phyloP scores from a whole-genome alignment of 2,329 filamentous ascomycete genomes.

The Fulvia fulva region DNA sequence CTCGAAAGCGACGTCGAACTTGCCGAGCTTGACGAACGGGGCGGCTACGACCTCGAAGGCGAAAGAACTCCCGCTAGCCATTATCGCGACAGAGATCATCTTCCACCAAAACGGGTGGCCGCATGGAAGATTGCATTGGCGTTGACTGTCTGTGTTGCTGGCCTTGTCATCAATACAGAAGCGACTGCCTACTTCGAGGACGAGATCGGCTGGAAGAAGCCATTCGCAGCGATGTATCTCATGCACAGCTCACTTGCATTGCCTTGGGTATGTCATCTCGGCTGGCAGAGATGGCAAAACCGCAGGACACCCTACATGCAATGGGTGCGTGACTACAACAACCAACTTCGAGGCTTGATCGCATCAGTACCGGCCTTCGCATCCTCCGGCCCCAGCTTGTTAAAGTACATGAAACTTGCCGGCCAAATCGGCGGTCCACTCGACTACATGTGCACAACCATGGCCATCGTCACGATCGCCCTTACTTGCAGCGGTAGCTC shows the following conservation, averaged over 20 bases:
- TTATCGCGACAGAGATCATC: slow-evolving; percentile 13
- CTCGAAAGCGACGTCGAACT: slow-evolving; percentile 20
- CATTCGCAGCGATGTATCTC: slow-evolving; percentile 32
- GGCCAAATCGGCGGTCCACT: slow-evolving; percentile 28
- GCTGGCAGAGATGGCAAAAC: slow-evolving; percentile 24
- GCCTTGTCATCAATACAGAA: slow-evolving; percentile 33
- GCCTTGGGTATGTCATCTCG: slow-evolving; percentile 31
- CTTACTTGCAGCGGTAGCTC: slow-evolving; percentile 29
- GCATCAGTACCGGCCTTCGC: slow-evolving; percentile 30
- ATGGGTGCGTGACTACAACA: slow-evolving; percentile 32
- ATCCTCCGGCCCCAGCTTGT: slow-evolving; percentile 21
- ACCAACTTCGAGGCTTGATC: slow-evolving; percentile 27
- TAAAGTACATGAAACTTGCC: slow-evolving; percentile 20
- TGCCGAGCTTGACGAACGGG: slow-evolving; percentile 11
- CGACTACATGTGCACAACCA: slow-evolving; percentile 29
- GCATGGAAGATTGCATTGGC: slow-evolving; percentile 22
- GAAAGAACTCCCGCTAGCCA: slow-evolving; percentile 20
- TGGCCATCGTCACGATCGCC: slow-evolving; percentile 29
- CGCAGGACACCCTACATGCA: slow-evolving; percentile 20
- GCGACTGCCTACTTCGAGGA: slow-evolving; percentile 33
- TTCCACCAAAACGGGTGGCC: slow-evolving; percentile 15
- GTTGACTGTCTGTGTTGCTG: slow-evolving; percentile 27
- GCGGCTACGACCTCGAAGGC: not conserved
- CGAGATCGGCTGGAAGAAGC: slow-evolving; percentile 32
- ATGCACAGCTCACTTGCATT: slow-evolving; percentile 30